These are phyloP conservation scores for Colletotrichum sp. DNA, from an alignment of 2,329 filamentous ascomycete species.

Conservation along the genomic window DNA sequence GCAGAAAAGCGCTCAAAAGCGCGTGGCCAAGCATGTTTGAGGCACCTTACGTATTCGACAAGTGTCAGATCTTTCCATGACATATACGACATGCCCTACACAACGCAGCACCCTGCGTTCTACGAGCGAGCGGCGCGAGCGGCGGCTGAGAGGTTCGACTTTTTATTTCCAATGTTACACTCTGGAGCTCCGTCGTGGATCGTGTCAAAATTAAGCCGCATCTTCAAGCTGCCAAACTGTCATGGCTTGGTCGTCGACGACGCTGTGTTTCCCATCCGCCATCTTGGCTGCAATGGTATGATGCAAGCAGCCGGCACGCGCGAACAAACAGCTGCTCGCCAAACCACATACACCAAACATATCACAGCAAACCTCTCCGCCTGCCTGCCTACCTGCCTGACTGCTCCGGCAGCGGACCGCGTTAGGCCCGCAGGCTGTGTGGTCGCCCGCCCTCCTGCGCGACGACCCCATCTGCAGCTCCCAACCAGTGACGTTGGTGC, in stretches of 20 bases:
- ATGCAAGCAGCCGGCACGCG: slow-evolving; percentile 5
- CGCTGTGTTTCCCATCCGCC: background rate
- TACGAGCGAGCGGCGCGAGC: background rate
- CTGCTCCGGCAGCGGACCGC: background rate
- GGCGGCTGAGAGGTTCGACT: background rate
- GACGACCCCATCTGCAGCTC: background rate
- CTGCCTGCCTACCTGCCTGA: background rate
- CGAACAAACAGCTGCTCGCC: background rate
- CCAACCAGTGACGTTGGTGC: background rate
- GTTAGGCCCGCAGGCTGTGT: background rate
- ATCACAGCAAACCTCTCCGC: background rate
- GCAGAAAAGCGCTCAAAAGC: background rate
- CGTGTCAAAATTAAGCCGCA: background rate
- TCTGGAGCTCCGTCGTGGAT: background rate
- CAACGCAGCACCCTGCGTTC: background rate
- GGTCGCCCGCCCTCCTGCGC: background rate
- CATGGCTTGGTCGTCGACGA: background rate
- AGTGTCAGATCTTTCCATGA: background rate
- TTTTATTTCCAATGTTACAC: background rate
- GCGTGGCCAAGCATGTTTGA: background rate
- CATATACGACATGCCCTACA: background rate
- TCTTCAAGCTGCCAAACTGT: background rate
- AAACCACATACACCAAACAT: background rate
- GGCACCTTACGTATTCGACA: background rate
- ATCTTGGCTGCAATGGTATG: background rate